phyloP scores from a whole-genome alignment of 2,329 filamentous ascomycete species.

The Sordariomycetes sp. region DNA sequence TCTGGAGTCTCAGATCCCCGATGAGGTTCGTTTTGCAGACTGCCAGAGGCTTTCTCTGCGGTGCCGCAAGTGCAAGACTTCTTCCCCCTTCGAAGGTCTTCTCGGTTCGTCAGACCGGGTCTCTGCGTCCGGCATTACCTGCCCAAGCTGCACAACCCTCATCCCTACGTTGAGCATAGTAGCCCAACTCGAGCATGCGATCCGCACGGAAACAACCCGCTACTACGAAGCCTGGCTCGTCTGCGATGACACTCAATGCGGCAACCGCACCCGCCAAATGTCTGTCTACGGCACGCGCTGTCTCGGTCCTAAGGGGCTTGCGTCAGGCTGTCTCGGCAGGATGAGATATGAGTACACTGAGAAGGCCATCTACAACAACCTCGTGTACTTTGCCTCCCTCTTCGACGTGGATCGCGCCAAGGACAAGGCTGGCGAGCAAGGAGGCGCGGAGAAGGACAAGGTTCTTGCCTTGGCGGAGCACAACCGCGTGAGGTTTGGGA shows the following conservation, averaged over 20 bases:
- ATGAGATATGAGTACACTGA: constrained; percentile 87
- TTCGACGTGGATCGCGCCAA: constrained; percentile 86
- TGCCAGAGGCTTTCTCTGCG: constrained; percentile 68
- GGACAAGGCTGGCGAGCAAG: constrained; percentile 34
- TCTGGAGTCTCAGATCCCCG: constrained; percentile 88
- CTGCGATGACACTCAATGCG: constrained; percentile 84
- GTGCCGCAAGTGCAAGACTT: constrained; percentile 71
- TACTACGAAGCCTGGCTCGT: constrained; percentile 93
- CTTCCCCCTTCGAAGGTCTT: constrained; percentile 70
- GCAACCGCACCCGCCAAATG: constrained; percentile 81
- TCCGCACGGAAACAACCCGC: constrained; percentile 65
- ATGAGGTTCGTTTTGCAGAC: constrained; percentile 79
- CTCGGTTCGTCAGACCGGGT: constrained; percentile 47
- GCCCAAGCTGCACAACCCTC: constrained; percentile 55
- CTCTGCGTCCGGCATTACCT: constrained; percentile 66
- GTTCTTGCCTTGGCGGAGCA: constrained; percentile 67
- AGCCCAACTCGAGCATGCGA: constrained; percentile 78
- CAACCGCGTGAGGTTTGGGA: constrained; percentile 72
- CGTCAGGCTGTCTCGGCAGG: constrained; percentile 71
- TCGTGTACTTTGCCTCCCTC: constrained; percentile 75
- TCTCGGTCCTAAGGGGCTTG: constrained; percentile 77
- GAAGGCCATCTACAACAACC: constrained; percentile 88
- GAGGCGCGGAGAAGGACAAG: constrained; percentile 50
- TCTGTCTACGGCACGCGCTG: constrained; percentile 87
- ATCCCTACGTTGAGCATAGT: constrained; percentile 67